Conservation (phyloP, 805 yeast species). For the Saccharomycopsis sp. region DNA sequence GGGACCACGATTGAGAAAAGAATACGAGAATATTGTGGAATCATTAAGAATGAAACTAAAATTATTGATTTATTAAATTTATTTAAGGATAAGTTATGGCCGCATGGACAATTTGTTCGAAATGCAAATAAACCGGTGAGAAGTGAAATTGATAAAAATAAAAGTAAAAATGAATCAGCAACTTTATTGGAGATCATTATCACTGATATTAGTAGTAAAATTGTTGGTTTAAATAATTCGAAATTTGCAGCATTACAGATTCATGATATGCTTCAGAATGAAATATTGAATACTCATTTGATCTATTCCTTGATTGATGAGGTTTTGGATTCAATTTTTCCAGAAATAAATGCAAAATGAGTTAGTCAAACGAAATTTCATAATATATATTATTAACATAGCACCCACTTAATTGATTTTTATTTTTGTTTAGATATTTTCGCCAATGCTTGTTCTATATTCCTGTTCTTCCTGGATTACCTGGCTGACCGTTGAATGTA, state of each 20-base stretch:
- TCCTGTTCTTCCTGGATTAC: slow-evolving; percentile 13
- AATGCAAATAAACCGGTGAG: slow-evolving; percentile 32
- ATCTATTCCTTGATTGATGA: slow-evolving; percentile 54
- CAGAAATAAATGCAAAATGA: slow-evolving; percentile 6
- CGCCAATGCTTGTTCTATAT: slow-evolving; percentile 18
- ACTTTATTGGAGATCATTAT: slow-evolving; percentile 49
- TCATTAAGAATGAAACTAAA: slow-evolving; percentile 34
- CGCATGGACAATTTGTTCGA: slow-evolving; percentile 45
- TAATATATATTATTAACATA: background rate
- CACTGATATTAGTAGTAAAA: slow-evolving; percentile 57
- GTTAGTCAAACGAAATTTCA: background rate
- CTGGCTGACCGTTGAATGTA: background rate
- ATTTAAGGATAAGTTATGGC: slow-evolving; percentile 38
- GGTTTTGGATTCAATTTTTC: slow-evolving; percentile 35
- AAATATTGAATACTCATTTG: slow-evolving; percentile 58
- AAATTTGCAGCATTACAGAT: slow-evolving; percentile 52
- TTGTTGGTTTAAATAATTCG: slow-evolving; percentile 66
- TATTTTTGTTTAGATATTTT: background rate
- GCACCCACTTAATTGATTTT: background rate
- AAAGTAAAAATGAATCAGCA: slow-evolving; percentile 52
- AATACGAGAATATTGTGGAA: slow-evolving; percentile 35
- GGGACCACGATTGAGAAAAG: slow-evolving; percentile 83
- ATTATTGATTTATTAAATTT: slow-evolving; percentile 34
- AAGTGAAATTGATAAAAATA: slow-evolving; percentile 32
- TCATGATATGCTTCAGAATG: slow-evolving; percentile 69